phyloP scores from a whole-genome alignment of 768 basidiomycete species.

The Boletus tylopilopsis region DNA sequence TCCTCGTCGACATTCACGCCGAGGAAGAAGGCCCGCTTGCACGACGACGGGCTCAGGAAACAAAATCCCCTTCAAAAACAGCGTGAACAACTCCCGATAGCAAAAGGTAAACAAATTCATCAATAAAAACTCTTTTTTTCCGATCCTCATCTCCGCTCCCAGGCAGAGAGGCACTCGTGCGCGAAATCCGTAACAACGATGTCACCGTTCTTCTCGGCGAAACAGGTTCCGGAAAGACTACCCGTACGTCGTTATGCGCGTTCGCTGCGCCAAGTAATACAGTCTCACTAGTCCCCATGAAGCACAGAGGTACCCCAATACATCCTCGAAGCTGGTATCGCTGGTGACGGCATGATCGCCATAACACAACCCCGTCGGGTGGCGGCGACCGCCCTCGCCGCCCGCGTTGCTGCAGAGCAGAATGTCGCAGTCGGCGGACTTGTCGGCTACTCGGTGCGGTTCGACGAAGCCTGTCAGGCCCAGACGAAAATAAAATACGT shows the following conservation, averaged over 20 bases:
- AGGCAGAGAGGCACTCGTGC: constrained; percentile 76
- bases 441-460: constrained; percentile 95
- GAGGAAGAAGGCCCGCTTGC: constrained; percentile 25
- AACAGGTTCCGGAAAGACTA: constrained; percentile 98
- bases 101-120: constrained; percentile 52
- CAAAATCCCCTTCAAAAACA: constrained; percentile 51
- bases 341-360: constrained; percentile 71
- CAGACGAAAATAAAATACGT: constrained; percentile 91
- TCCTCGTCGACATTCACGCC: constrained; percentile 17
- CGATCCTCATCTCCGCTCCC: not conserved
- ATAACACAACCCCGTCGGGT: constrained; percentile 95
- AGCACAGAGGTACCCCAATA: constrained; percentile 93
- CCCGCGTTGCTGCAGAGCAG: constrained; percentile 85
- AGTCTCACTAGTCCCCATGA: constrained; percentile 26
- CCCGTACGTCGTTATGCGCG: constrained; percentile 61
- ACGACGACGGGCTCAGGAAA: constrained; percentile 17
- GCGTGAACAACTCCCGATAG: constrained; percentile 72
- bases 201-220: constrained; percentile 91
- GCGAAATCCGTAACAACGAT: constrained; percentile 72
- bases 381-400: constrained; percentile 92
- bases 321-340: constrained; percentile 76
- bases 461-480: constrained; percentile 74
- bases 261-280: not conserved
- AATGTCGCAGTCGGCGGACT: constrained; percentile 63
- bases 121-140: not conserved